Percentiles rank a stretch among this genome's conserved stretches.
These are phyloP conservation scores for Podaxis sp. DNA, from an alignment of 768 basidiomycete species.

Conservation along the genomic window DNA sequence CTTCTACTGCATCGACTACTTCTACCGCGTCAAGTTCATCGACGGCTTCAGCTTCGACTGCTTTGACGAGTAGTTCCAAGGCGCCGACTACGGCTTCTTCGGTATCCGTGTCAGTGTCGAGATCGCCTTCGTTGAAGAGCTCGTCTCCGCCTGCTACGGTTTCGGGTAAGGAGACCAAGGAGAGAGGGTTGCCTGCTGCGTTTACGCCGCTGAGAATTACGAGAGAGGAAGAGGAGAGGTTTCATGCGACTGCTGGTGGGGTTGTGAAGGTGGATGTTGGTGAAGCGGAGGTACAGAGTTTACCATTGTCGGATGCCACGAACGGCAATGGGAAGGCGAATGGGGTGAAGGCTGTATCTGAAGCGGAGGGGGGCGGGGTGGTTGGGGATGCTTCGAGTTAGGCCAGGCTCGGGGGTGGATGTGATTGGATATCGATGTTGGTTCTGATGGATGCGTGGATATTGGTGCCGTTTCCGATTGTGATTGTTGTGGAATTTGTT, in stretches of 20 bases:
- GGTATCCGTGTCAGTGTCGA: not conserved
- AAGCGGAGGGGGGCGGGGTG: not conserved
- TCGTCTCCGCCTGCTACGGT: not conserved
- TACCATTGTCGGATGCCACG: not conserved
- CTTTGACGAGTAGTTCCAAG: no score
- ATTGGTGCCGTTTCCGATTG: conserved; percentile 5
- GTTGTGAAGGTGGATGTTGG: conserved; percentile 4
- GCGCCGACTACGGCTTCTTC: not conserved
- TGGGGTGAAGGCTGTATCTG: not conserved
- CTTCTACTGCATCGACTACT: conserved; percentile 18
- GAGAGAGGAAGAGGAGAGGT: conserved; percentile 11
- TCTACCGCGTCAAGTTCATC: not conserved
- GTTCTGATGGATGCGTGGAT: not conserved
- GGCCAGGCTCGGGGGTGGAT: conserved; percentile 11
- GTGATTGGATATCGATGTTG: not conserved
- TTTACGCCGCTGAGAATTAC: conserved; percentile 4
- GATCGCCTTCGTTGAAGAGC: not conserved
- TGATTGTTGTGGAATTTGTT: conserved; percentile 3
- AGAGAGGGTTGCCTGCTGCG: not conserved
- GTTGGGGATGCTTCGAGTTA: conserved; percentile 6
- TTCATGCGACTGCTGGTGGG: conserved; percentile 7
- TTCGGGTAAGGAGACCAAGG: not conserved
- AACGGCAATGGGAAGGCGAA: not conserved
- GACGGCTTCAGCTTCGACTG: not conserved
- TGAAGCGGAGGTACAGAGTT: not conserved